phyloP scores from a whole-genome alignment of 2,329 filamentous ascomycete genomes.

The Lachnellula willkommii region DNA sequence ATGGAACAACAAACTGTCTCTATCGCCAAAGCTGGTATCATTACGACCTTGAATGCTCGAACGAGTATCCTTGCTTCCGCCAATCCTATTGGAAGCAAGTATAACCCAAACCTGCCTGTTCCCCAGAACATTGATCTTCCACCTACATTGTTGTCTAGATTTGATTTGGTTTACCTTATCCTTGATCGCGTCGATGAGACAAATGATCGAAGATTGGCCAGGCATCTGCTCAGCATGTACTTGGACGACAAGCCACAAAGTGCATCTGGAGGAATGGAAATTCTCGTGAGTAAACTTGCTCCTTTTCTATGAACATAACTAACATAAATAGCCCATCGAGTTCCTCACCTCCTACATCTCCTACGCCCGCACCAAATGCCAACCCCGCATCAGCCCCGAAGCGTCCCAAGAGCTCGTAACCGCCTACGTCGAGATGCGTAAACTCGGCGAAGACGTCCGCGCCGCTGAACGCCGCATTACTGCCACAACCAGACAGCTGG shows the following conservation, averaged over 20 bases:
- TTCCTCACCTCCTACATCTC: slow-evolving; percentile 97
- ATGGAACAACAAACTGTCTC: slow-evolving; percentile 79
- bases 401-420: slow-evolving; percentile 81
- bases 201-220: slow-evolving; percentile 79
- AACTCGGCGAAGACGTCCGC: slow-evolving; percentile 81
- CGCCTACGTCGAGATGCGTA: slow-evolving; percentile 90
- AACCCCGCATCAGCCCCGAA: slow-evolving; percentile 73
- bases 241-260: slow-evolving; percentile 90
- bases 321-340: slow-evolving; percentile 66
- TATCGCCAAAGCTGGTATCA: slow-evolving; percentile 73
- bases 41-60: slow-evolving; percentile 85
- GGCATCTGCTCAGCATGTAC: slow-evolving; percentile 94
- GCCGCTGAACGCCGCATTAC: slow-evolving; percentile 93
- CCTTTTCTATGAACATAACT: slow-evolving; percentile 18
- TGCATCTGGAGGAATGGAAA: slow-evolving; percentile 66
- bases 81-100: slow-evolving; percentile 96
- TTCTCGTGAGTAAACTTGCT: slow-evolving; percentile 58
- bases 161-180: slow-evolving; percentile 94
- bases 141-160: slow-evolving; percentile 88
- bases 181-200: slow-evolving; percentile 91
- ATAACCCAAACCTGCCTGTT: slow-evolving; percentile 91
- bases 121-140: slow-evolving; percentile 98
- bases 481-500: slow-evolving; percentile 90
- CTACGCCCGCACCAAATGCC: slow-evolving; percentile 81
- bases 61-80: slow-evolving; percentile 95